These are phyloP conservation scores for Termitomyces sp. DNA, from an alignment of 768 basidiomycete genomes.

Conservation along the genomic window DNA sequence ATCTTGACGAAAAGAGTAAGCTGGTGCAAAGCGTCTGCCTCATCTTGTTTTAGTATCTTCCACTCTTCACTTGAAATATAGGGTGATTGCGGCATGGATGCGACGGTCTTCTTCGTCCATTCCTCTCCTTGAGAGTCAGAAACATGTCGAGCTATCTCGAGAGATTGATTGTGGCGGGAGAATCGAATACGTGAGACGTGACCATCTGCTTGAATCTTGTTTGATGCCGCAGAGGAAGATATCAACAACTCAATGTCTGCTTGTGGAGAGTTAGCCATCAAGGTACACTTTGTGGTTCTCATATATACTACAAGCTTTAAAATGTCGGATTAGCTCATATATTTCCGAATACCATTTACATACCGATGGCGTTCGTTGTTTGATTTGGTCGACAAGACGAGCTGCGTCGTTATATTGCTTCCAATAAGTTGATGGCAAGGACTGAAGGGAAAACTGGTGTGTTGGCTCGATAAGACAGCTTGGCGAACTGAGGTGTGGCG, in stretches of 20 bases:
- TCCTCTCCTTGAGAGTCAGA: conserved; percentile 26
- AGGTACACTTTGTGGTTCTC: conserved; percentile 33
- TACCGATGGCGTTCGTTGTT: conserved; percentile 49
- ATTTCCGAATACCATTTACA: background rate
- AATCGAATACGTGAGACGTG: conserved; percentile 32
- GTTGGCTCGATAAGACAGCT: conserved; percentile 42
- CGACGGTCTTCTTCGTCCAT: conserved; percentile 32
- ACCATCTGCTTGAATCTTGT: conserved; percentile 4
- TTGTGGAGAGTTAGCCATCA: conserved; percentile 47
- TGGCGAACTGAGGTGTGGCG: conserved; percentile 45
- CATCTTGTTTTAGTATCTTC: conserved; percentile 19
- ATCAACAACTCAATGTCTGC: conserved; percentile 44
- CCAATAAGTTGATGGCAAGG: conserved; percentile 37
- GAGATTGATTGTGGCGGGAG: conserved; percentile 23
- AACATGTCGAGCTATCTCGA: conserved; percentile 31
- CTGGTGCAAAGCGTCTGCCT: conserved; percentile 20
- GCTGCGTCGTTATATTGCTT: conserved; percentile 42
- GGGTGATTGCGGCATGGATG: conserved; percentile 15
- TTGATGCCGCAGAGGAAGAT: conserved; percentile 6
- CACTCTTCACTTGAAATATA: conserved; percentile 19
- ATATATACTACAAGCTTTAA: conserved; percentile 37
- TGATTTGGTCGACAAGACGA: conserved; percentile 40
- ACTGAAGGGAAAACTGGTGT: conserved; percentile 25
- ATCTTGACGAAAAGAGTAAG: conserved; percentile 20
- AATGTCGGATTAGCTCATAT: background rate